Evolutionary conservation across 345 rosid species (phyloP).

Genomic region (Syzygium oleosum): DNA sequence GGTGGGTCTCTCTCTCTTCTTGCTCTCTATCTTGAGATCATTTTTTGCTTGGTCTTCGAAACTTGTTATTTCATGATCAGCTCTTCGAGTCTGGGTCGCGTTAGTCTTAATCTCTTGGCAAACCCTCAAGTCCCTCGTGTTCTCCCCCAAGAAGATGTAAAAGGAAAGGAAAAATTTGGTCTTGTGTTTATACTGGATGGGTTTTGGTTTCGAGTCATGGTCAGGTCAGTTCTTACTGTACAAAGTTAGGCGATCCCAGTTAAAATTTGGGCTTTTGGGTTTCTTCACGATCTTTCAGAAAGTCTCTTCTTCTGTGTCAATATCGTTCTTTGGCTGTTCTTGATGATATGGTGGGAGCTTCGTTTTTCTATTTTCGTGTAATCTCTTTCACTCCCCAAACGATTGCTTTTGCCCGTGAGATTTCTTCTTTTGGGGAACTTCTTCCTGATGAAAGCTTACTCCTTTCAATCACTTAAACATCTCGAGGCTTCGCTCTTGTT

Average conservation of each 20-base stretch:
- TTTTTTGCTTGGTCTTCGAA: not conserved
- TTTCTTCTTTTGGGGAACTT: not conserved
- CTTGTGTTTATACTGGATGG: not conserved
- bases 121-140: not conserved
- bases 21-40: not conserved
- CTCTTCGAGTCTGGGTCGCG: not conserved
- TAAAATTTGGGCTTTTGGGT: not conserved
- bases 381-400: not conserved
- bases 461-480: not conserved
- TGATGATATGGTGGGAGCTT: not conserved
- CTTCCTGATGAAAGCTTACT: not conserved
- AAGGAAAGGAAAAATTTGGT: not conserved
- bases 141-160: not conserved
- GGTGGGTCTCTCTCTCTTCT: not conserved
- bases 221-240: not conserved
- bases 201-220: not conserved
- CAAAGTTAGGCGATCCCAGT: not conserved
- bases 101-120: not conserved
- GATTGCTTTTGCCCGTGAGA: not conserved
- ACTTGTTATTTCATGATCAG: not conserved
- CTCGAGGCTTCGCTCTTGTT: not conserved
- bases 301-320: not conserved
- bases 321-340: not conserved
- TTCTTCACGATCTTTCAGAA: not conserved
- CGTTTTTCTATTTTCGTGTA: not conserved